Base-by-base conservation (phyloP, 805 yeast species). In the Saccharomycopsis capsularis region DNA sequence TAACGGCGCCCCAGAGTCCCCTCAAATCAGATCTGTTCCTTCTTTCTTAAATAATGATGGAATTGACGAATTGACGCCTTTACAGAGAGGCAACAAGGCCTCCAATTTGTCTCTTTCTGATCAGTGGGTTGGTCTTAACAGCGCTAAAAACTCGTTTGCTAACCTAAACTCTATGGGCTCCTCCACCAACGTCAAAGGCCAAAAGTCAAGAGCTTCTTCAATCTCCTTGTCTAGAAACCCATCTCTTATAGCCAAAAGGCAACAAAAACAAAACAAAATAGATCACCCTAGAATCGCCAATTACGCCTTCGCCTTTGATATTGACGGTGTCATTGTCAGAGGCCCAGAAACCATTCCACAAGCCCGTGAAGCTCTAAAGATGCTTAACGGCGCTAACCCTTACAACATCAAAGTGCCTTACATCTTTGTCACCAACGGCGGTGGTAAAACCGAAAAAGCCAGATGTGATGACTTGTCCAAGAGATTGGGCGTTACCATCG, bases 271-370 rank as follows among this genome's bases (percentile, higher is more conserved):
- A 58, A 55, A 64, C 3, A 73, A 78, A 16, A 73, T 84, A 55
- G 85, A 82, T 60, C 91, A 84, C 62, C 76, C 69, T 37, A 71
- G 91, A 61, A 81, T 84, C 37, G 89, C 90, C 1, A 79, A 85
- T 2, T 84, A 84, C 60, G 95, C 95, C 2, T 88, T 88, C 69
- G 93, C 95, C 37, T 88, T 89, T 63, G 96, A 89, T 67, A 88
- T 88, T 48, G 96, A 88, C 62, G 96, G 96, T 40, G 96, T 88
- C 42, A 78, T 88, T 41, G 80, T 88, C 55, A 74, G 85, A 52
- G 95, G 96, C 15, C 90, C 93, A 1, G 78, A 82, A 46, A 83
- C 91, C 4, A 82, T 88, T 42, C 90, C 93, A 0, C 82, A 84
- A 59, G 95, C 95, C 1, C 75, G 72, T 15, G 75, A 79, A 54